A percentile compares a stretch with the other conserved stretches of the same genome.
Conservation (phyloP, 2,329 filamentous ascomycete genomes). For the Talaromyces verruculosus region DNA sequence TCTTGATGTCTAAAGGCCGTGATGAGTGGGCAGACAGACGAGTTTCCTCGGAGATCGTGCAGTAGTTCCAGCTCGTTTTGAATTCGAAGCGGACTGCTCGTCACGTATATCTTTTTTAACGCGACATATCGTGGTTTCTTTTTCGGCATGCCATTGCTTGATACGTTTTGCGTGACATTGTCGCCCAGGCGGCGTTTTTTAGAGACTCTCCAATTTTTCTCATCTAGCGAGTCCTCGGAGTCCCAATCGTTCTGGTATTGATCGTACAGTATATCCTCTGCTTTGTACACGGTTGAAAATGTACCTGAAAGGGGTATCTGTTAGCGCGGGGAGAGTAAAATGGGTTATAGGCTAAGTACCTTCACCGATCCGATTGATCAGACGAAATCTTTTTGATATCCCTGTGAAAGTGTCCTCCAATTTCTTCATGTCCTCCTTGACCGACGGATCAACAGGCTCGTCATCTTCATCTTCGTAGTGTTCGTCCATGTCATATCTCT, state of each 20-base stretch:
- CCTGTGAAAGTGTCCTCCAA: slow-evolving; percentile 79
- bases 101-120: slow-evolving; percentile 99
- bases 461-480: slow-evolving; percentile 31
- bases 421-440: slow-evolving; percentile 82
- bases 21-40: slow-evolving; percentile 89
- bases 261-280: slow-evolving; percentile 86
- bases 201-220: slow-evolving; percentile 63
- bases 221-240: slow-evolving; percentile 60
- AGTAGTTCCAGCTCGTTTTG: slow-evolving; percentile 94
- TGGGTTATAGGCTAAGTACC: slow-evolving; percentile 52
- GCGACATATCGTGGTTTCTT: slow-evolving; percentile 75
- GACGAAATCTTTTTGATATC: slow-evolving; percentile 77
- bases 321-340: not conserved
- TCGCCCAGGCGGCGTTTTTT: slow-evolving; percentile 53
- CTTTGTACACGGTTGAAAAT: slow-evolving; percentile 98
- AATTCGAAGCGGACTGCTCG: slow-evolving; percentile 88
- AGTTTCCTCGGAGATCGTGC: slow-evolving; percentile 77
- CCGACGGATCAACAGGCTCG: slow-evolving; percentile 48
- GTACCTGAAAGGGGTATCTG: slow-evolving; percentile 62
- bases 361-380: slow-evolving; percentile 97
- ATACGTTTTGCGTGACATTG: slow-evolving; percentile 33
- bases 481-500: not conserved
- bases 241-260: slow-evolving; percentile 87
- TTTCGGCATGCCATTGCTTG: slow-evolving; percentile 39
- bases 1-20: slow-evolving; percentile 94